A percentile compares a stretch with the other conserved stretches of the same genome.
phyloP scores from a whole-genome alignment of 2,329 filamentous ascomycete genomes.

The Thermothelomyces thermophilus region DNA sequence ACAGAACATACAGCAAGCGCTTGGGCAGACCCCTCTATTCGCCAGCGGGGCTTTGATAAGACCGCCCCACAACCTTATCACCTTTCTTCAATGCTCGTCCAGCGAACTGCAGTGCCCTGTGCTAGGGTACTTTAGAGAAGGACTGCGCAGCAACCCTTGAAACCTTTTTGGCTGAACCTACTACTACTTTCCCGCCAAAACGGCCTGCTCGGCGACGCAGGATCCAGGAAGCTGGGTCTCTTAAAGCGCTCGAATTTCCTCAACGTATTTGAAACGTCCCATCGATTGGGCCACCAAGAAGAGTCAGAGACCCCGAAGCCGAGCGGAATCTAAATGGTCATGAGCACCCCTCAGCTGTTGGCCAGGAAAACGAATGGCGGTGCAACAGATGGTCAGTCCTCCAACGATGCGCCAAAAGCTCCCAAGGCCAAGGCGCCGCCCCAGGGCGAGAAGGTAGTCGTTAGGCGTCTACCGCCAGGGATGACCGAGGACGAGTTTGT shows the following conservation, averaged over 20 bases:
- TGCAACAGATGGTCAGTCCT: constrained; percentile 39
- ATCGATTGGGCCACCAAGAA: too few species aligned
- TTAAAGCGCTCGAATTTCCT: too few species aligned
- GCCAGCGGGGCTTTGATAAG: neutral
- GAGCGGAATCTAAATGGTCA: neutral
- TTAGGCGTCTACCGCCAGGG: constrained; percentile 79
- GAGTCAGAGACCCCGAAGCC: neutral
- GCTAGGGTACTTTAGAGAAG: too few species aligned
- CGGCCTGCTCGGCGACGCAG: too few species aligned
- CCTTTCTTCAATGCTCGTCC: neutral
- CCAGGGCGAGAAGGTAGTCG: constrained; percentile 72
- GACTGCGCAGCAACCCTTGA: too few species aligned
- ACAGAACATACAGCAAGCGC: too few species aligned
- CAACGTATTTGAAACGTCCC: too few species aligned
- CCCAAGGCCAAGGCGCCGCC: constrained; percentile 45
- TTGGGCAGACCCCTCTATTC: too few species aligned
- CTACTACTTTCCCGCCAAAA: too few species aligned
- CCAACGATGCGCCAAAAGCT: constrained; percentile 34
- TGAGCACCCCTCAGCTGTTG: constrained; percentile 25
- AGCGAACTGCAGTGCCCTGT: too few species aligned
- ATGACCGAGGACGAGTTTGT: constrained; percentile 76
- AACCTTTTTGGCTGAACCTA: too few species aligned
- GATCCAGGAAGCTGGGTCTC: too few species aligned
- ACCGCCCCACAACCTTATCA: neutral
- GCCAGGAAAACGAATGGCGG: constrained; percentile 47